A percentile compares a stretch with the other conserved stretches of the same genome.
These are phyloP conservation scores for Naegleria fowleri DNA, from an alignment of 208 protist species.

Conservation along the genomic window DNA sequence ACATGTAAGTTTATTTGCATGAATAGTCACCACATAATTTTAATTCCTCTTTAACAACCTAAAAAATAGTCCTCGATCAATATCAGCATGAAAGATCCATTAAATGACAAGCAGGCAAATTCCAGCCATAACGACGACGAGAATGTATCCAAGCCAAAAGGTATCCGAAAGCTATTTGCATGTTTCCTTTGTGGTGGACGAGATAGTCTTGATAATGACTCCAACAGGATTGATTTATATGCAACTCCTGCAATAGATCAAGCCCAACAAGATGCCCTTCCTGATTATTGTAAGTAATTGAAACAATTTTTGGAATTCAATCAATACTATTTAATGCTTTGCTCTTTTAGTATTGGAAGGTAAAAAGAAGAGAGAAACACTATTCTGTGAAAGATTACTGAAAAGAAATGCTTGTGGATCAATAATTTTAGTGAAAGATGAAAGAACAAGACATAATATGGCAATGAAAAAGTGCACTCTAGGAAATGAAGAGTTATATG, in stretches of 20 bases:
- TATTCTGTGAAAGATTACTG: neutral
- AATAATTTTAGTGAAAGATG: neutral
- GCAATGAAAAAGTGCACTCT: neutral
- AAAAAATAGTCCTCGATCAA: neutral
- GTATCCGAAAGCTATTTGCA: neutral
- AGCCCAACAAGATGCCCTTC: neutral
- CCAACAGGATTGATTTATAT: neutral
- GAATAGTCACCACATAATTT: too few relatives aligned
- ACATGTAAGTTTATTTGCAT: neutral
- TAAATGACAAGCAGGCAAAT: neutral
- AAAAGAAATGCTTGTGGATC: neutral
- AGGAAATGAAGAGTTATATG: neutral
- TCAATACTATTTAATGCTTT: too few relatives aligned
- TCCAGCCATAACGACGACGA: neutral
- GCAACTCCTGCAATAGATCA: neutral
- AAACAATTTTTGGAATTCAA: too few relatives aligned
- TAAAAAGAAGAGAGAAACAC: neutral
- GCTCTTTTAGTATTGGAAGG: neutral
- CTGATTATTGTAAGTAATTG: neutral
- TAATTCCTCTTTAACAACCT: too few relatives aligned
- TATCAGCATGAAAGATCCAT: neutral
- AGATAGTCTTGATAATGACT: neutral
- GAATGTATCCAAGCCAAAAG: neutral
- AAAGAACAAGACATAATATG: neutral
- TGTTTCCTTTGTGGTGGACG: neutral